Evolutionary conservation across 139 green algal species (phyloP), one percentile per base, ranked within the genome.

Genomic region (Closterium sp.): DNA sequence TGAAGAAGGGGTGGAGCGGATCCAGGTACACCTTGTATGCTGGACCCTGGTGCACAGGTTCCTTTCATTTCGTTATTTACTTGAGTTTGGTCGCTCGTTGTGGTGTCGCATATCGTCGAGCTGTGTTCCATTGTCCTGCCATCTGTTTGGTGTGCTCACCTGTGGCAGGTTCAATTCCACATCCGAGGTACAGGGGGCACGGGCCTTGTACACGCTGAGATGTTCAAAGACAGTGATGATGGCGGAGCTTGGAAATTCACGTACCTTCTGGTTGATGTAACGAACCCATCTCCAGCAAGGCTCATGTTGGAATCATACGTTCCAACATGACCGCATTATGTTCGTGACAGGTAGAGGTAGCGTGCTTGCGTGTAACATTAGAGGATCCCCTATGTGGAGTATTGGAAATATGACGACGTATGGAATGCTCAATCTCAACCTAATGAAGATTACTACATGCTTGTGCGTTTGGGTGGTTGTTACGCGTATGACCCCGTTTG

Each of bases 1-100:
- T 89, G 88, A 88, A 17, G 95, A 96, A 70, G 98, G 98, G 1
- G 93, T 94, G 17, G 97, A 99, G 94, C 98, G 98, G 87, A 93
- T 98, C 45, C 96, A 97, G 96, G 97, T 98, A 31, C 42, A 42
- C 30, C 38, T 50, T 9, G 38, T 9, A 50, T 50, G 38, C 38
- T 50, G n/a, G n/a, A n/a, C n/a, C n/a, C n/a, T n/a, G 1, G 1
- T 42, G 0, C 4, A 3, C 84, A 19, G 19, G 84, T 11, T 87
- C 31, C n/a, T 86, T 4, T n/a, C 7, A 4, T 86, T 27, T n/a
- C 27, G 17, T 86, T 27, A 2, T 86, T 86, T 19, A 9, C 10
- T 86, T 11, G 24, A n/a, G 24, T 29, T 86, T n/a, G n/a, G n/a
- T n/a, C n/a, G 73, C 73, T 42, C 34, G 9, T 42, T 42, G 34